Base-by-base conservation (phyloP, 495 filamentous ascomycete species). In the Penicilliopsis zonata region DNA sequence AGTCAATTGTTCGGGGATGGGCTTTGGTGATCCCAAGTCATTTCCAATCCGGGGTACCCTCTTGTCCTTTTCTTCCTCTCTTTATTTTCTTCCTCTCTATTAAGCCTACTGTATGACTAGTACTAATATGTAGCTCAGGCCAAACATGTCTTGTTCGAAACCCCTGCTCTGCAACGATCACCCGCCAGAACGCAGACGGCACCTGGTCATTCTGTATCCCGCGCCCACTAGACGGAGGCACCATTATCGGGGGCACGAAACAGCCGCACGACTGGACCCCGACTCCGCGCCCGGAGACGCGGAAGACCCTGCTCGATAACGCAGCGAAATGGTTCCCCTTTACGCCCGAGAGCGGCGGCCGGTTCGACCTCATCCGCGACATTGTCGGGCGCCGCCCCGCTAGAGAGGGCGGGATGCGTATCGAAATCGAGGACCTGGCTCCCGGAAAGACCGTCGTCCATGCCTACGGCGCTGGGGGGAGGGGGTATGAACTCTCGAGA, bases 221-320 rank as follows among this genome's bases (percentile, higher is more conserved):
- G 2, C 66, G 75, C 1, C 65, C 65, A 2, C 65, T 73, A 13
- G 59, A 66, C 4, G 72, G 73, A 1, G 75, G 73, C 0, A 78
- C 73, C 0, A 55, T 78, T 15, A 70, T 80, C 28, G 75, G 75
- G 9, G 75, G 74, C 0, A 78, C 74, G 4, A 78, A 76, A 38
- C 65, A 78, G 39, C 61, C 65, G 1, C 50, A 67, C 30, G 54
- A 75, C 36, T 77, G 70, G 69, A 59, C 67, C 35, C 54, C 58
- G 1, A 52, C 59, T 26, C 65, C 71, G 3, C 61, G 50, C 0
- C 34, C 34, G 7, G 65, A 68, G 35, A 65, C 60, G 5, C 49
- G 70, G 20, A 55, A 61, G 34, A 41, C 34, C 10, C 44, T 80
- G 14, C 52, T 80, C 19, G 33, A 34, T 5, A 61, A 63, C 30